Conservation (phyloP, 768 basidiomycete genomes). For the Pisolithus tinctorius region DNA sequence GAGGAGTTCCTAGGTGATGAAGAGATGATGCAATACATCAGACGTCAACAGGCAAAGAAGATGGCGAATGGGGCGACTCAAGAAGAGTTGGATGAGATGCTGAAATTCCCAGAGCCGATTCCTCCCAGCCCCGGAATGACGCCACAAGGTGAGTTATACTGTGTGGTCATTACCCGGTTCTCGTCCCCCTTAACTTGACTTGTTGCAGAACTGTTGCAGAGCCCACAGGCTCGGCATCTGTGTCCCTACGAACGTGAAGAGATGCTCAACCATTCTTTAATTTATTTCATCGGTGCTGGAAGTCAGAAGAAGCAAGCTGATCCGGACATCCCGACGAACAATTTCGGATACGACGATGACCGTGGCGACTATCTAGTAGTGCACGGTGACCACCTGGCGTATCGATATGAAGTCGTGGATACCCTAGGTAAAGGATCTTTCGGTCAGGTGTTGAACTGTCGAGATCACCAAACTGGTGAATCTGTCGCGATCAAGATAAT, state of each 20-base stretch:
- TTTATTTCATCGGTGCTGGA: slow-evolving; percentile 76
- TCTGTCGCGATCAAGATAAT: slow-evolving; percentile 99
- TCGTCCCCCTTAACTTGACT: not conserved
- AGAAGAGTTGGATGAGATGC: slow-evolving; percentile 79
- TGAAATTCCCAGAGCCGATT: slow-evolving; percentile 89
- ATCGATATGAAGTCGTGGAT: slow-evolving; percentile 91
- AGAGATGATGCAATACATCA: slow-evolving; percentile 94
- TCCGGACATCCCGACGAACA: slow-evolving; percentile 67
- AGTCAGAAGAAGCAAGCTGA: slow-evolving; percentile 82
- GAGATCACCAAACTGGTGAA: slow-evolving; percentile 90
- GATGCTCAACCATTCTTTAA: slow-evolving; percentile 76
- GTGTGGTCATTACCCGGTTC: slow-evolving; percentile 5
- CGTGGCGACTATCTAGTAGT: slow-evolving; percentile 94
- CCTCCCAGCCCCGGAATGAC: slow-evolving; percentile 59
- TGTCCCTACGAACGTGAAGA: slow-evolving; percentile 90
- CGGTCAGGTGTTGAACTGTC: slow-evolving; percentile 92
- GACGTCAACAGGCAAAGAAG: slow-evolving; percentile 84
- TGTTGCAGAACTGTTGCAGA: slow-evolving; percentile 54
- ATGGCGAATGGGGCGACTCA: slow-evolving; percentile 76
- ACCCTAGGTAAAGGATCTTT: slow-evolving; percentile 97
- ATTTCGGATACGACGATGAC: slow-evolving; percentile 96
- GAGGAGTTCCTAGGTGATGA: slow-evolving; percentile 89
- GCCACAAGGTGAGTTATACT: slow-evolving; percentile 55
- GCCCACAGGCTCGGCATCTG: slow-evolving; percentile 60
- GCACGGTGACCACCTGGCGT: slow-evolving; percentile 87